Conservation (phyloP, 1,284 basidiomycete species). For the Boletus sp. region DNA sequence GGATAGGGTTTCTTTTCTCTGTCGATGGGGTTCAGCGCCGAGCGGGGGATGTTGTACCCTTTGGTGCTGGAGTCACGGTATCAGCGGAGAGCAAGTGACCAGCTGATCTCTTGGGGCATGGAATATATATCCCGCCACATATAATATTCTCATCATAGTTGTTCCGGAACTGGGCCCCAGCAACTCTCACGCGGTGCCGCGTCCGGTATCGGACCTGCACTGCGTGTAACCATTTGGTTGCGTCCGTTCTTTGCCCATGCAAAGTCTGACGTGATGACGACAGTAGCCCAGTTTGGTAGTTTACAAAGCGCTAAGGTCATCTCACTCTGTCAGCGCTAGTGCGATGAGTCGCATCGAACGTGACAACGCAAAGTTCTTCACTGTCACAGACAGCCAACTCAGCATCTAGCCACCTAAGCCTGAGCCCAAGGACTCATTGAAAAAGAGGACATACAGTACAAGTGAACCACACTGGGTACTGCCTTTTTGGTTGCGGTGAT, state of each 20-base stretch:
- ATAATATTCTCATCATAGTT: neutral
- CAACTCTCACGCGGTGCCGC: neutral
- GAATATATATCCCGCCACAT: neutral
- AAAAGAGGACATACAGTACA: too few relatives aligned
- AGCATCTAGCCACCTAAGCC: too few relatives aligned
- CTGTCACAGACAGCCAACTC: too few relatives aligned
- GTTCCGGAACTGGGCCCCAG: neutral
- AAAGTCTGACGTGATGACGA: neutral
- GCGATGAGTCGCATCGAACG: too few relatives aligned
- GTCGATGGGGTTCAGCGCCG: neutral
- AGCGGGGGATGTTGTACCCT: neutral
- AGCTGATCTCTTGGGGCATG: neutral
- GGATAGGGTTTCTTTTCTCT: too few relatives aligned
- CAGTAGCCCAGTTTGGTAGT: neutral
- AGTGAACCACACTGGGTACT: too few relatives aligned
- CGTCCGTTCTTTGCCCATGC: neutral
- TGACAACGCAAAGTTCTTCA: too few relatives aligned
- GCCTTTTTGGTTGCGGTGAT: too few relatives aligned
- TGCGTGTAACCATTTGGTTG: neutral
- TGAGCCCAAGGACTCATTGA: too few relatives aligned
- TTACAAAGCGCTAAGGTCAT: slow-evolving; percentile 2
- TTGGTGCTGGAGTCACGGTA: too few relatives aligned
- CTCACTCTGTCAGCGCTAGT: neutral
- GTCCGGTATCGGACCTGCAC: slow-evolving; percentile 3
- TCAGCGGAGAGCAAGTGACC: neutral